Percentiles rank a stretch among this genome's conserved stretches.
phyloP scores from a whole-genome alignment of 768 basidiomycete species.

The Boletus bicolor region DNA sequence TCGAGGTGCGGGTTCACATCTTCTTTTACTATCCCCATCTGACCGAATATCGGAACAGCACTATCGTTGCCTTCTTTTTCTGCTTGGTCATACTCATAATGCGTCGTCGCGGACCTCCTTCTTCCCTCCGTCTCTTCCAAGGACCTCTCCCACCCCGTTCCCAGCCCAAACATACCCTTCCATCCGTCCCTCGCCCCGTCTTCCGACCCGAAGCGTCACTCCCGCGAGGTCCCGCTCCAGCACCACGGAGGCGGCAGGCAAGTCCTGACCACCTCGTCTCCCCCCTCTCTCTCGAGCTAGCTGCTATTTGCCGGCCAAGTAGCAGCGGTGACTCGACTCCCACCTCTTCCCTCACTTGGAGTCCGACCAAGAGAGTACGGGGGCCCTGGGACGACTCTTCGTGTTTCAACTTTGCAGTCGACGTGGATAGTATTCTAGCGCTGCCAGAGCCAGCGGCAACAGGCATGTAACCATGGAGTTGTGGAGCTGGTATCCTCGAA shows the following conservation, averaged over 20 bases:
- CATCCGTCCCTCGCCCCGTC: slow-evolving; percentile 58
- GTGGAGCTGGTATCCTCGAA: background rate
- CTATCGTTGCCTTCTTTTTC: background rate
- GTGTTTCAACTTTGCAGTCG: slow-evolving; percentile 40
- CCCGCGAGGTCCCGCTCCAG: slow-evolving; percentile 19
- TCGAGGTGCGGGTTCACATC: background rate
- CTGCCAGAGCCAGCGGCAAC: slow-evolving; percentile 45
- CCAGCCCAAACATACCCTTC: slow-evolving; percentile 60
- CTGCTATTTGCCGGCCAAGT: slow-evolving; percentile 16
- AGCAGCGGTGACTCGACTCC: slow-evolving; percentile 9
- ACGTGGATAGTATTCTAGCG: slow-evolving; percentile 46
- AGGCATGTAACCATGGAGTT: slow-evolving; percentile 7
- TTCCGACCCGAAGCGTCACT: slow-evolving; percentile 37
- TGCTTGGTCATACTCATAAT: slow-evolving; percentile 33
- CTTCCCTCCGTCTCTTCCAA: slow-evolving; percentile 55
- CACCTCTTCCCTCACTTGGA: slow-evolving; percentile 18
- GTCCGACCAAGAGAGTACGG: slow-evolving; percentile 28
- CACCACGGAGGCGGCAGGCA: slow-evolving; percentile 16
- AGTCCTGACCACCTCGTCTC: slow-evolving; percentile 6
- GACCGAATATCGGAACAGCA: background rate
- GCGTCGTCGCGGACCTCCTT: slow-evolving; percentile 68
- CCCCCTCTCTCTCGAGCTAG: slow-evolving; percentile 19
- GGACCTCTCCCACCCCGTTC: slow-evolving; percentile 65
- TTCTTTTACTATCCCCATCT: background rate
- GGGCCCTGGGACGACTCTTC: slow-evolving; percentile 62